A percentile compares a stretch with the other conserved stretches of the same genome.
Conservation (phyloP, 2,329 filamentous ascomycete species). For the Aureobasidium sp. region DNA sequence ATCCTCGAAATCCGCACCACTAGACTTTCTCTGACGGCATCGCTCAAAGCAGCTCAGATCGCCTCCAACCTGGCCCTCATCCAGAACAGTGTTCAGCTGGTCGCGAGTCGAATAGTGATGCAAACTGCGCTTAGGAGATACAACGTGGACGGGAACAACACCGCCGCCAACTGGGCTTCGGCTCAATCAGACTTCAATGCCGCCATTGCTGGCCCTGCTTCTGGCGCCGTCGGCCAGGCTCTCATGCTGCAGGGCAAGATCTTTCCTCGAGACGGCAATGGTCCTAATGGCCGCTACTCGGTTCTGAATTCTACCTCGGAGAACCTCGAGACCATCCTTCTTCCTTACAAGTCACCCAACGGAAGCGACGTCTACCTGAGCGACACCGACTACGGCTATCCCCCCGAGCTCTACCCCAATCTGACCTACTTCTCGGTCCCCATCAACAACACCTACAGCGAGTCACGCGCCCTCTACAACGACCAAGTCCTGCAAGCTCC, state of each 20-base stretch:
- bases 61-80: conserved; percentile 70
- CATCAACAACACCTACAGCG: conserved; percentile 27
- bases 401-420: conserved; percentile 66
- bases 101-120: conserved; percentile 54
- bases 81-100: conserved; percentile 62
- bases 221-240: conserved; percentile 37
- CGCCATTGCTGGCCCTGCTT: conserved; percentile 50
- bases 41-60: conserved; percentile 76
- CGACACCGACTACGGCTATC: conserved; percentile 56
- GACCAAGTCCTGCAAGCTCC: conserved; percentile 31
- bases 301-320: conserved; percentile 54
- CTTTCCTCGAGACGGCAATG: conserved; percentile 59
- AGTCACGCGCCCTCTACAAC: conserved; percentile 32
- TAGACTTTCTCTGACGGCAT: conserved; percentile 68
- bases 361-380: conserved; percentile 54
- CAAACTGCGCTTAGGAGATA: conserved; percentile 45
- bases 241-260: conserved; percentile 63
- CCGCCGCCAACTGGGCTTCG: conserved; percentile 49
- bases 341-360: conserved; percentile 54
- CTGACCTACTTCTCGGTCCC: conserved; percentile 50
- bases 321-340: conserved; percentile 38
- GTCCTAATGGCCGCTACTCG: conserved; percentile 38
- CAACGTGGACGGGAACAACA: conserved; percentile 45
- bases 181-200: conserved; percentile 59
- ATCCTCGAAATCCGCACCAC: conserved; percentile 46